Base-by-base conservation (phyloP, 2,329 filamentous ascomycete genomes). In the Xylariaceae sp. region DNA sequence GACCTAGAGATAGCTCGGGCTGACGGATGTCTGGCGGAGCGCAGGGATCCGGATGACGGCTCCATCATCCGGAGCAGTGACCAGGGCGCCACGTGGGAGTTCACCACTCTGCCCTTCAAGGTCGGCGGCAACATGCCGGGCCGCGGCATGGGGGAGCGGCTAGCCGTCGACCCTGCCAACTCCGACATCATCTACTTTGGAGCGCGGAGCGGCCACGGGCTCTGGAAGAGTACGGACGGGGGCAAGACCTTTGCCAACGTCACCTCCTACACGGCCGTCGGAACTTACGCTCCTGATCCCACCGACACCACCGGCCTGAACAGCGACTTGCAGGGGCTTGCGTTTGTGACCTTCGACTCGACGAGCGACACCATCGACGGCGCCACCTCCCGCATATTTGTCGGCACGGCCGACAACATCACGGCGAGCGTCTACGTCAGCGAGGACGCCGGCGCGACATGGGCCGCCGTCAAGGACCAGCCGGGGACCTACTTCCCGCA, bases 91-190 rank as follows among this genome's bases (percentile, higher is more conserved):
- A 75, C 72, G 1, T 77, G 70, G 68, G 46, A 57, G 2, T 57
- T 61, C 14, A 65, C 68, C 0, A 55, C 57, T 5, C 58, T 77
- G 1, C 61, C 69, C 3, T 77, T 77, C 59, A 77, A 77, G 49
- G 69, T 75, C 29, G 73, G 73, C 6, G 73, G 73, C 1, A 77
- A 77, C 47, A 77, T 76, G 71, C 72, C 73, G 6, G 74, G 74
- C 2, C 65, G 74, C 18, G 74, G 74, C 6, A 69, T 67, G 52
- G 74, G 74, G 12, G 74, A 77, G 49, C 63, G 73, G 11, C 64
- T 77, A 5, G 72, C 70, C 3, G 64, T 77, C 7, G 73, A 77
- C 45, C 73, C 73, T 2, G 64, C 68, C 29, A 71, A 73, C 44
- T 67, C 70, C 23, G 63, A 70, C 18, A 69, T 76, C 37, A 47